Percentiles rank a stretch among this genome's conserved stretches.
Conservation (phyloP, 2,329 filamentous ascomycete genomes). For the Gaeumannomyces tritici region DNA sequence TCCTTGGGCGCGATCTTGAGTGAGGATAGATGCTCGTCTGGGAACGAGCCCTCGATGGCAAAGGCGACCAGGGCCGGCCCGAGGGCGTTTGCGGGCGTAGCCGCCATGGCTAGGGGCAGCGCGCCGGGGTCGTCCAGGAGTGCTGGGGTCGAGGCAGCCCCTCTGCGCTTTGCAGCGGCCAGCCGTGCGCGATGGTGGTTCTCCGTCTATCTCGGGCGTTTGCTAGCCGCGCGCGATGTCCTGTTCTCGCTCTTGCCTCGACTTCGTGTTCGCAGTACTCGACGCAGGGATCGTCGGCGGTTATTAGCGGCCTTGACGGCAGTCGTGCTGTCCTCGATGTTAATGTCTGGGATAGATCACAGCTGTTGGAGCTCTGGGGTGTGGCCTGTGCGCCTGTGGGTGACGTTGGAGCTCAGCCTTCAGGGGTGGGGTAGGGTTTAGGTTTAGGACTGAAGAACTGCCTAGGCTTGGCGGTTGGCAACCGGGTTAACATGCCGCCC, state of each 20-base stretch:
- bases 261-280: background rate
- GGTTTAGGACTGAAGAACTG: no score
- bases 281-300: background rate
- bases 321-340: background rate
- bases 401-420: background rate
- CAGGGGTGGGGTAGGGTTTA: background rate
- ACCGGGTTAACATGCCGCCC: no score
- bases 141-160: background rate
- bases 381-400: background rate
- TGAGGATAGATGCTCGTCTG: slow-evolving; percentile 34
- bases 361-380: background rate
- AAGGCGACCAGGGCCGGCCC: slow-evolving; percentile 57
- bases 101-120: background rate
- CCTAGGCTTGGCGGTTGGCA: no score
- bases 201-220: background rate
- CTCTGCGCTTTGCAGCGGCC: background rate
- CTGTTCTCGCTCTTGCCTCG: background rate
- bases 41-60: slow-evolving; percentile 36
- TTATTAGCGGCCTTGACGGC: background rate
- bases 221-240: background rate
- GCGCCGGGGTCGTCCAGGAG: background rate
- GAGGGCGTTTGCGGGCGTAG: slow-evolving; percentile 7
- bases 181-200: background rate
- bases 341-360: background rate
- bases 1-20: slow-evolving; percentile 21